phyloP scores from a whole-genome alignment of 768 basidiomycete species.

The Phanerodontia chrysosporium region DNA sequence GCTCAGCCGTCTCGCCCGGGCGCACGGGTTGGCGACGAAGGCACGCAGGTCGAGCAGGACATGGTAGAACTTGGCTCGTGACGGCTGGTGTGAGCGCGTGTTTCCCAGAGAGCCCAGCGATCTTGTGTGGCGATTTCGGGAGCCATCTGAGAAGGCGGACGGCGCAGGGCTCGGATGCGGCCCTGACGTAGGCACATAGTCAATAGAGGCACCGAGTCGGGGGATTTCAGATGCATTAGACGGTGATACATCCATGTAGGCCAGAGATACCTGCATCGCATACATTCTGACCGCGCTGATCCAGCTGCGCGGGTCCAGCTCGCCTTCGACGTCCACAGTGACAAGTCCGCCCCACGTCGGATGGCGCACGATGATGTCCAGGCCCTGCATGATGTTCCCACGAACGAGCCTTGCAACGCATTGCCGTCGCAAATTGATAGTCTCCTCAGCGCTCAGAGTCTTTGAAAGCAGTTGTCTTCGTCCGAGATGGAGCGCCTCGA shows the following conservation, averaged over 20 bases:
- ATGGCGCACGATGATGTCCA: slow-evolving; percentile 96
- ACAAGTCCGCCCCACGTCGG: slow-evolving; percentile 88
- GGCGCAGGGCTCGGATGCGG: slow-evolving; percentile 40
- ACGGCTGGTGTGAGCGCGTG: slow-evolving; percentile 11
- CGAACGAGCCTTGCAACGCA: slow-evolving; percentile 85
- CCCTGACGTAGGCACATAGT: slow-evolving; percentile 31
- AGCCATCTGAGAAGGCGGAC: slow-evolving; percentile 67
- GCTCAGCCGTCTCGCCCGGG: slow-evolving; percentile 91
- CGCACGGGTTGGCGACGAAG: slow-evolving; percentile 86
- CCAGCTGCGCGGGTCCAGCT: slow-evolving; percentile 78
- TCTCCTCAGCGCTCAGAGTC: slow-evolving; percentile 85
- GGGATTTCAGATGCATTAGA: slow-evolving; percentile 32
- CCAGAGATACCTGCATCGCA: slow-evolving; percentile 79
- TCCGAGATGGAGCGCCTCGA: slow-evolving; percentile 89
- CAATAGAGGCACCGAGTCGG: slow-evolving; percentile 37
- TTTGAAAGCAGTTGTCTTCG: slow-evolving; percentile 86
- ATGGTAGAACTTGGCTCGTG: slow-evolving; percentile 73
- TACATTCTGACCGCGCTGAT: slow-evolving; percentile 89
- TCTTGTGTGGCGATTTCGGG: slow-evolving; percentile 28
- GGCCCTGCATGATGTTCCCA: slow-evolving; percentile 86
- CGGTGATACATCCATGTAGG: slow-evolving; percentile 60
- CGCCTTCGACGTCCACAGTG: slow-evolving; percentile 74
- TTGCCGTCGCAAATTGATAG: slow-evolving; percentile 71
- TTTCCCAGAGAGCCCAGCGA: slow-evolving; percentile 31
- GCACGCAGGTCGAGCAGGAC: slow-evolving; percentile 87